These are phyloP conservation scores for Rhizoctonia solani DNA, from an alignment of 1,284 basidiomycete genomes.

Conservation along the genomic window DNA sequence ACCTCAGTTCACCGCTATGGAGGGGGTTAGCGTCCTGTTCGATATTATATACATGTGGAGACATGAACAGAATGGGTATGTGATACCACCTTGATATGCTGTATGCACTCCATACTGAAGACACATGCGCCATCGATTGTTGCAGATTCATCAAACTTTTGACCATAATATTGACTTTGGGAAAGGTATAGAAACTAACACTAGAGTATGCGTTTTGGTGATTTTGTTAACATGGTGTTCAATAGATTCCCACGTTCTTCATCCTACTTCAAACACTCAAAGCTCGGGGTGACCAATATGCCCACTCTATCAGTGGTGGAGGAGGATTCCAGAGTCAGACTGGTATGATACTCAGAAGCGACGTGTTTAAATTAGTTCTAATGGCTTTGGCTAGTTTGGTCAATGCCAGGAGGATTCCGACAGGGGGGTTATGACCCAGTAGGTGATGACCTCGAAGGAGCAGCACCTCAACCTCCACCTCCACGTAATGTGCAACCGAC, in stretches of 20 bases:
- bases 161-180: conserved; percentile 24
- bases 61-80: conserved; percentile 50
- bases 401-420: conserved; percentile 80
- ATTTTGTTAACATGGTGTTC: not conserved
- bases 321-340: conserved; percentile 60
- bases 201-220: not conserved
- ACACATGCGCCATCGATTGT: not conserved
- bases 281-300: conserved; percentile 58
- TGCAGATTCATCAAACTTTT: conserved; percentile 56
- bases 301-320: conserved; percentile 57
- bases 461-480: conserved; percentile 41
- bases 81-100: not conserved
- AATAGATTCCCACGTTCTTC: conserved; percentile 43
- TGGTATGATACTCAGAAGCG: conserved; percentile 49
- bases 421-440: conserved; percentile 74
- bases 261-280: conserved; percentile 62
- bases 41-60: conserved; percentile 67
- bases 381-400: conserved; percentile 63
- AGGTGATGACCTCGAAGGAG: conserved; percentile 58
- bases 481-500: conserved; percentile 42
- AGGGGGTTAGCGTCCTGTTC: conserved; percentile 62
- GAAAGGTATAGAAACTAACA: not conserved
- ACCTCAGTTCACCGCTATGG: conserved; percentile 64
- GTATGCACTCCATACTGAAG: conserved; percentile 3
- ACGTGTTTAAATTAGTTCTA: not conserved